Evolutionary conservation across 139 green algal genomes (phyloP).

Genomic region (Trebouxia sp.): DNA sequence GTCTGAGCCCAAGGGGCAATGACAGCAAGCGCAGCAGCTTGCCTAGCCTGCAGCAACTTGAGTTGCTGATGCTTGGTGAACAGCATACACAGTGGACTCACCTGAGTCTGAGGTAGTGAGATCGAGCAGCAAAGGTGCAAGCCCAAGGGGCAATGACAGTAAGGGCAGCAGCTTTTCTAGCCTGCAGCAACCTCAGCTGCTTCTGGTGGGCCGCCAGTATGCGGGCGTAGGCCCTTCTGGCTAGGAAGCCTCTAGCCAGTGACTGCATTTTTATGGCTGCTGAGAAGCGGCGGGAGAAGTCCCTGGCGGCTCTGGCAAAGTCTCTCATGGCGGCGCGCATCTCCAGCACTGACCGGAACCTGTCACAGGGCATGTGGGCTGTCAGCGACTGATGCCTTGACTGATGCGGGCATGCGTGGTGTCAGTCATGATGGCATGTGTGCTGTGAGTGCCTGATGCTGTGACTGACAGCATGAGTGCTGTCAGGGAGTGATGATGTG

Average conservation of each 20-base stretch:
- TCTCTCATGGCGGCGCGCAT: slow-evolving; percentile 41
- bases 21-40: slow-evolving; percentile 37
- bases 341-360: slow-evolving; percentile 40
- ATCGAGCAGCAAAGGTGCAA: slow-evolving; percentile 27
- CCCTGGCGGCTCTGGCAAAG: slow-evolving; percentile 16
- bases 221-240: slow-evolving; percentile 16
- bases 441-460: no score
- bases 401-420: background rate
- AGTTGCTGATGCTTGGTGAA: slow-evolving; percentile 27
- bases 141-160: slow-evolving; percentile 48
- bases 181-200: slow-evolving; percentile 8
- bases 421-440: no score
- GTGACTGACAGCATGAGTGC: no score
- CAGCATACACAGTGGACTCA: background rate
- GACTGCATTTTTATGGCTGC: slow-evolving; percentile 40
- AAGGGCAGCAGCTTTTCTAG: slow-evolving; percentile 30
- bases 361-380: background rate
- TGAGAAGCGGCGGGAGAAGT: slow-evolving; percentile 33
- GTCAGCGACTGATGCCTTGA: no score
- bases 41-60: background rate
- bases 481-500: no score
- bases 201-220: slow-evolving; percentile 19
- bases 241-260: slow-evolving; percentile 8
- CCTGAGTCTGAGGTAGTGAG: slow-evolving; percentile 40
- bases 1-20: slow-evolving; percentile 42